Conservation (phyloP, 2,329 filamentous ascomycete genomes). For the Cytospora mali region DNA sequence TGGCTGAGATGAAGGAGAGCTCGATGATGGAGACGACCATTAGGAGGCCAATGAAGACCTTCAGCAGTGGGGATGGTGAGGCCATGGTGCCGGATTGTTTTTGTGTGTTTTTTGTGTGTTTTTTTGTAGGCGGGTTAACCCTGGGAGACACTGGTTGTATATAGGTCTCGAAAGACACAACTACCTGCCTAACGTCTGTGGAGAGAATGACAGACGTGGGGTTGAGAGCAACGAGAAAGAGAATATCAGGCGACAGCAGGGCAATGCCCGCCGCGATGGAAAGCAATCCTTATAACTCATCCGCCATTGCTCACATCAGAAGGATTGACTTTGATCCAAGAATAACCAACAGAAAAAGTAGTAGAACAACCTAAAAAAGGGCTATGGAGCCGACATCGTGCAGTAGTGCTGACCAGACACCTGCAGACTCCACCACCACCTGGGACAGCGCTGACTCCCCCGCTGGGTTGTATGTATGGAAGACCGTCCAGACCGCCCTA, state of each 20-base stretch:
- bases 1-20: conserved; percentile 43
- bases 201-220: not conserved
- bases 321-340: not conserved
- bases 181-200: not conserved
- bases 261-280: not conserved
- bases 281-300: conserved; percentile 7
- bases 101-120: not conserved
- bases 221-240: not conserved
- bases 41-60: conserved; percentile 37
- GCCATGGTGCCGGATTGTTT: conserved; percentile 21
- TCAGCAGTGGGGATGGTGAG: conserved; percentile 28
- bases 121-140: not conserved
- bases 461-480: no score
- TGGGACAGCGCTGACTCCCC: no score
- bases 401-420: conserved; percentile 19
- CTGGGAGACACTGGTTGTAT: not conserved
- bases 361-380: not conserved
- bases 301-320: conserved; percentile 4
- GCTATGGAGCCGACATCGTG: not conserved
- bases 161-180: conserved; percentile 1
- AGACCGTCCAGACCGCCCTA: not conserved
- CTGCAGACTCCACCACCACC: not conserved
- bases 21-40: conserved; percentile 43
- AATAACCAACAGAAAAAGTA: conserved; percentile 22
- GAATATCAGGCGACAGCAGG: not conserved